phyloP scores from a whole-genome alignment of 768 basidiomycete species.

The Leucosporidium scottii region DNA sequence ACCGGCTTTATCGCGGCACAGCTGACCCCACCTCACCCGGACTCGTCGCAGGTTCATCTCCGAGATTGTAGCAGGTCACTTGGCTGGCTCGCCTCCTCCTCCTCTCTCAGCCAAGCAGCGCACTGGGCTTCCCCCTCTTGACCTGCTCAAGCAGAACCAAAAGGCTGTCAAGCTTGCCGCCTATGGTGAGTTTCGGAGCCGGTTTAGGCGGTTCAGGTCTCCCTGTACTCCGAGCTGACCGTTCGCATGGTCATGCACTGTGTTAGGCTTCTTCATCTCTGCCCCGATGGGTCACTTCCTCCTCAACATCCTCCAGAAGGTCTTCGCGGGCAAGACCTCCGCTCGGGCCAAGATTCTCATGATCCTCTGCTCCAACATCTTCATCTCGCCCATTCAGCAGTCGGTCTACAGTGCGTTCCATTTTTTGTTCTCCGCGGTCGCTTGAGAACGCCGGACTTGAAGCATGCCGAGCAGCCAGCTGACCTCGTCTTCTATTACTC shows the following conservation, averaged over 20 bases:
- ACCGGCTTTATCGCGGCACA: neutral
- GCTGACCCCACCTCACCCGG: too few relatives aligned
- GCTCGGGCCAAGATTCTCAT: conserved; percentile 60
- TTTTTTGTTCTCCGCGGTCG: too few relatives aligned
- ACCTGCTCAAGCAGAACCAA: conserved; percentile 50
- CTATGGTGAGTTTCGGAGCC: conserved; percentile 15
- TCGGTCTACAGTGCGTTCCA: conserved; percentile 46
- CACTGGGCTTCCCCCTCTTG: conserved; percentile 29
- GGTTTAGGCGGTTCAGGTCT: neutral
- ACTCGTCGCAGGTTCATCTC: conserved; percentile 53
- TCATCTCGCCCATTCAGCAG: conserved; percentile 69
- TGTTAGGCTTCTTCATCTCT: conserved; percentile 63
- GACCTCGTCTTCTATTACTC: conserved; percentile 41
- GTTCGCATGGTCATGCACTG: conserved; percentile 42
- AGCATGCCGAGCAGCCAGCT: neutral
- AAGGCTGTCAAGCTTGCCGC: conserved; percentile 73
- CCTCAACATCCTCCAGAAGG: conserved; percentile 62
- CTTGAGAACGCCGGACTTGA: too few relatives aligned
- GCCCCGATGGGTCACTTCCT: conserved; percentile 73
- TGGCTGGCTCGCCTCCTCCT: conserved; percentile 49
- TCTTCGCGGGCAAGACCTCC: conserved; percentile 66
- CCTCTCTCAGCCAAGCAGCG: conserved; percentile 42
- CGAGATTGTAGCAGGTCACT: conserved; percentile 39
- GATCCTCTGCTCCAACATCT: conserved; percentile 66
- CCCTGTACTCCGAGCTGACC: neutral